Evolutionary conservation across 2,329 filamentous ascomycete genomes (phyloP).

Genomic region (Trichoderma lentiforme): DNA sequence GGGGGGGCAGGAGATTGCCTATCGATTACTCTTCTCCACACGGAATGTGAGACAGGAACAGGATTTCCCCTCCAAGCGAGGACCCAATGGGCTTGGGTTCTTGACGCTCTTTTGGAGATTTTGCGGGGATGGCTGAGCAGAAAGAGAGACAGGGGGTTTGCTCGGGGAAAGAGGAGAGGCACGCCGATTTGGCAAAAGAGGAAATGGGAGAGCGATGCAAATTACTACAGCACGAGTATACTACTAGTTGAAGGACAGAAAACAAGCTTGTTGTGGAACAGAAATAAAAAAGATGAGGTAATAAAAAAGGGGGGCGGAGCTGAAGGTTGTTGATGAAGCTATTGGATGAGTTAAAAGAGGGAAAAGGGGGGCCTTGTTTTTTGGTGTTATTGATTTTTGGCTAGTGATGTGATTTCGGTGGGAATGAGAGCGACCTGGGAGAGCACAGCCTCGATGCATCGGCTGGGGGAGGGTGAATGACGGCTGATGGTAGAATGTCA

Average conservation of each 20-base stretch:
- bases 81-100: neutral
- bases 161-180: neutral
- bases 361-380: neutral
- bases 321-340: neutral
- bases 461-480: neutral
- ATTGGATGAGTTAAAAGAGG: neutral
- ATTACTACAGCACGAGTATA: neutral
- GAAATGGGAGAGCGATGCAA: neutral
- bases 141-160: neutral
- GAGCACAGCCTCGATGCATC: conserved; percentile 8
- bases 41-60: neutral
- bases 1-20: conserved; percentile 8
- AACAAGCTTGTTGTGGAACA: neutral
- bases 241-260: neutral
- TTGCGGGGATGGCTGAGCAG: conserved; percentile 10
- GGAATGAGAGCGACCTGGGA: neutral
- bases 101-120: neutral
- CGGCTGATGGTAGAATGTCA: neutral
- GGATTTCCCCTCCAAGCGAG: neutral
- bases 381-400: neutral
- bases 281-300: neutral
- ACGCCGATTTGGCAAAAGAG: neutral
- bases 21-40: conserved; percentile 3
- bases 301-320: neutral
- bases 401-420: neutral